Base-by-base conservation (phyloP, 116 monocot genomes). In the Papilionanthe hybrid region DNA sequence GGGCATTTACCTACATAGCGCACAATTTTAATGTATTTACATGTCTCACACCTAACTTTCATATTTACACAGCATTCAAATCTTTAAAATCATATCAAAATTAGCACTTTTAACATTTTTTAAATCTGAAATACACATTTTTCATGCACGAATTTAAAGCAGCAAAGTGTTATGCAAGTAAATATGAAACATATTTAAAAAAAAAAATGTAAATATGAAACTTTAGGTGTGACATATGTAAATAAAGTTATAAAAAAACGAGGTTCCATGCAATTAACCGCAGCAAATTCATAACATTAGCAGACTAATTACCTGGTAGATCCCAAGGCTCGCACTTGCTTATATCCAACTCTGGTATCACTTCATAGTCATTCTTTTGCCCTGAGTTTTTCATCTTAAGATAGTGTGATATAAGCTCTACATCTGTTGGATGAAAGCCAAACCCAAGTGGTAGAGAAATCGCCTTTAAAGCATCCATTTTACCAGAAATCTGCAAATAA, bases 281-380 rank as follows among this genome's bases (percentile, higher is more conserved):
- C 25, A 43, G 17, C 12, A 72, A 72, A n/a, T 1, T 53, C 47
- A 23, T 65, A 44, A 77, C 2, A 55, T 28, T 32, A 53, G 13
- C 53, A 53, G 53, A 53, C 13, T 15, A 55, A 43, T 82, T 92
- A 94, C 94, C 90, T 76, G 94, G 91, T 44, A 94, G 79, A 74
- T 94, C 94, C 94, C 94, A 94, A 60, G 94, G 94, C 81, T 94
- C 94, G 60, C 78, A 73, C 53, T 94, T 94, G 72, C 92, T 92
- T 42, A 94, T 94, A 29, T 94, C 94, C 75, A 94, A 75, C 76
- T 87, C 94, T 37, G 92, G 90, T 82, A 94, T 94, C 66, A 94
- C 79, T 30, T 92, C 90, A 27, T 73, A 77, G 8, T 92, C 92
- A 44, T 81, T 80, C 28, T 90, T 84, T 17, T 42, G 75, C 5